Evolutionary conservation across 495 filamentous ascomycete genomes (phyloP), one percentile per base, ranked within the genome.

Genomic region (Xylaria telfairii): DNA sequence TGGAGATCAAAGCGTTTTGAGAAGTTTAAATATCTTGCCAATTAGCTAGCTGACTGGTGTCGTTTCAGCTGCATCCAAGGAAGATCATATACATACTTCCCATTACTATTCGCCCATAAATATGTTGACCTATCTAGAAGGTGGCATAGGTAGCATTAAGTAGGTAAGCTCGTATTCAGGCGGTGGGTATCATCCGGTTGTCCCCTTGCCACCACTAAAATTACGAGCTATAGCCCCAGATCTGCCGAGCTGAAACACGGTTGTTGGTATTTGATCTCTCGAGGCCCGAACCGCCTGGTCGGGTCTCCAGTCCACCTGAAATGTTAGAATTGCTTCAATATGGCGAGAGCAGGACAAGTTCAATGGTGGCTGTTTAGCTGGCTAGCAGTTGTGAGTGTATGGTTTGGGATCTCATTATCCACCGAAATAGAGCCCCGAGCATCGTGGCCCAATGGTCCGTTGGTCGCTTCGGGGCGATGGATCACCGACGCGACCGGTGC

Each of bases 401-500:
- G 32, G n/a, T 30, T 57, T 24, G 21, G 39, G 5, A 39, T 65
- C 39, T 54, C 46, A n/a, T 24, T 44, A 30, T 28, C 57, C 12
- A 19, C 61, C 12, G 60, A 59, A 44, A 47, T 65, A 64, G 46
- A 12, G 24, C 49, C n/a, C 32, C 59, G 59, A 28, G 60, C 69
- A 26, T 71, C 26, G 41, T 83, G 75, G 72, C 79, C 80, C 28
- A 75, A 78, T 51, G 74, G 75, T 0, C 81, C 81, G 21, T 75
- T 83, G 42, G 71, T 72, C 28, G 80, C 79, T 4, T 79, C 76
- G 0, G 83, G 80, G 17, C 78, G 85, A 66, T 87, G 85, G 85
- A 84, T 89, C 65, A 72, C 80, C 8, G 83, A 87, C 73, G 81
- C 84, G 2, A 72, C 74, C 26, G 82, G 81, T 47, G 59, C 78